Base-by-base conservation (phyloP, 768 basidiomycete genomes). In the Leucogyrophana mollusca region DNA sequence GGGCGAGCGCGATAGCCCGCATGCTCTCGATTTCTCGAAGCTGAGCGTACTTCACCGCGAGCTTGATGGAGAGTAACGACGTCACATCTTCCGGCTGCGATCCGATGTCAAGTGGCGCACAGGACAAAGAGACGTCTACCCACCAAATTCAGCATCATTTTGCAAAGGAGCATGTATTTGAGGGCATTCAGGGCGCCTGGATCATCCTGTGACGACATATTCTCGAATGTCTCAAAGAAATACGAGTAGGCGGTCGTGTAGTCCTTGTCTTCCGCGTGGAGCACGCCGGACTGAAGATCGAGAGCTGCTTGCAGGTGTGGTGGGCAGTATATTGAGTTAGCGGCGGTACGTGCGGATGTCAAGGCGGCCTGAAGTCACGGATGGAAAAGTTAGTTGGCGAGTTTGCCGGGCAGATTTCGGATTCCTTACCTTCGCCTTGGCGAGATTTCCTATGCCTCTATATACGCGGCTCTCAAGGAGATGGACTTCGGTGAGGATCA, bases 111-210 rank as follows among this genome's bases (percentile, higher is more conserved):
- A n/a, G n/a, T n/a, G n/a, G n/a, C n/a, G n/a, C n/a, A n/a, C n/a
- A 32, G 33, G 4, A 34, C 25, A 10, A 18, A 30, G 27, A 6
- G 27, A 13, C 27, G 27, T 33, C 32, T n/a, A 74, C 85, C 53
- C 49, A 95, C 94, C 61, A 95, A 65, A 59, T 93, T 93, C 52
- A 98, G 74, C 95, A 99, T 99, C 62, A 99, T 86, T 65, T 99
- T 98, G 68, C 96, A 99, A 36, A 97, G 66, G 13, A 97, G 76
- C 95, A 98, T 96, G 67, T 99, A 98, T 68, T 99, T 98, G 54
- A 99, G 73, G 4, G 93, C 93, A 2, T 78, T 81, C 16, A 96
- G 73, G 1, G 93, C 92, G 30, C 66, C 58, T 1, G 82, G 78
- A 53, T 91, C 85, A 16, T 87, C 93, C 47, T 92, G 87, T 2